Conservation (phyloP, 2,329 filamentous ascomycete species). For the Venturia nashicola region DNA sequence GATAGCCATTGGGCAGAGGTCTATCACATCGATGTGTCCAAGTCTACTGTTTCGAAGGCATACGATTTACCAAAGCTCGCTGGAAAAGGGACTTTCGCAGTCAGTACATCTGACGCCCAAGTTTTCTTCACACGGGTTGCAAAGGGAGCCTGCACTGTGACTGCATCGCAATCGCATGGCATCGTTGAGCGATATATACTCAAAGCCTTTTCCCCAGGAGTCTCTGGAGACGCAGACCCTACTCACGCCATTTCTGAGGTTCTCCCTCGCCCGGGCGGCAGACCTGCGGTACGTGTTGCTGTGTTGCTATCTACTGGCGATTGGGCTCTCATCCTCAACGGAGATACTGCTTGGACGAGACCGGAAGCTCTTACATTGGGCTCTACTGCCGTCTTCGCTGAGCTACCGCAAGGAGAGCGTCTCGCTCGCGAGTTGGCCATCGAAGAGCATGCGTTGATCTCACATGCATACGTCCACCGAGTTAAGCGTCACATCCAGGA, state of each 20-base stretch:
- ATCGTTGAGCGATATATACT: slow-evolving; percentile 63
- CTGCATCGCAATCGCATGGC: slow-evolving; percentile 66
- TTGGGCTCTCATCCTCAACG: slow-evolving; percentile 77
- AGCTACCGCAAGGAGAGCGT: slow-evolving; percentile 59
- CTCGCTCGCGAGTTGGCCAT: slow-evolving; percentile 71
- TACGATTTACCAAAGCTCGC: slow-evolving; percentile 65
- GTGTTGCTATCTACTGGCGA: slow-evolving; percentile 54
- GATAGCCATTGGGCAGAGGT: slow-evolving; percentile 70
- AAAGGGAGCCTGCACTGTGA: slow-evolving; percentile 57
- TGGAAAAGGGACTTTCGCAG: slow-evolving; percentile 64
- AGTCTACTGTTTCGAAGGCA: slow-evolving; percentile 56
- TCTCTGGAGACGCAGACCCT: slow-evolving; percentile 25
- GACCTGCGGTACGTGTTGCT: slow-evolving; percentile 65
- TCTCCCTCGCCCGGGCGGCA: slow-evolving; percentile 49
- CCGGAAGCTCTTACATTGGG: slow-evolving; percentile 71
- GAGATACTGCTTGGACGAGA: slow-evolving; percentile 66
- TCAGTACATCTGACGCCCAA: slow-evolving; percentile 64
- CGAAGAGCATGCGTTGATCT: slow-evolving; percentile 70
- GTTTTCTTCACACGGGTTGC: slow-evolving; percentile 83
- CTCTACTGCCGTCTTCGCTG: slow-evolving; percentile 70
- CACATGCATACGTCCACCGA: slow-evolving; percentile 78
- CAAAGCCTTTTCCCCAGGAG: slow-evolving; percentile 23
- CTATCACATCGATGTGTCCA: slow-evolving; percentile 68
- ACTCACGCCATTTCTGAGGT: slow-evolving; percentile 72
- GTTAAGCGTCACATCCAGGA: slow-evolving; percentile 72